These are phyloP conservation scores for Lactarius tabidus DNA, from an alignment of 768 basidiomycete genomes.

Conservation along the genomic window DNA sequence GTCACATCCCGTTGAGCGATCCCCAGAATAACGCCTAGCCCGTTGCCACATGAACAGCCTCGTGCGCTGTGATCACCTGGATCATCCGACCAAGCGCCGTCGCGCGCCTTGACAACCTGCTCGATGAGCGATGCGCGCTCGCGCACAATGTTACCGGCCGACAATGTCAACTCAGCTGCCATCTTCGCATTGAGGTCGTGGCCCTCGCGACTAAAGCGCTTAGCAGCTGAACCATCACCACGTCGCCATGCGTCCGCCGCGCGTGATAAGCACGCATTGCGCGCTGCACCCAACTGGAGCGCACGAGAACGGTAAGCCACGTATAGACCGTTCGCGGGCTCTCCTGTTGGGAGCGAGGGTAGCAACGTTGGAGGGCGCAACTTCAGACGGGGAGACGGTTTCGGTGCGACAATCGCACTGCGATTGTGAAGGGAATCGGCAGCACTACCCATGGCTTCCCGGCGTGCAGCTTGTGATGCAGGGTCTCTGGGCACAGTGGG, in stretches of 20 bases:
- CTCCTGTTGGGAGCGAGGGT: slow-evolving; percentile 86
- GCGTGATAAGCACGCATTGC: slow-evolving; percentile 90
- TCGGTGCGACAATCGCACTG: slow-evolving; percentile 69
- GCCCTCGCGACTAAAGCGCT: slow-evolving; percentile 90
- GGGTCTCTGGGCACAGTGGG: slow-evolving; percentile 31
- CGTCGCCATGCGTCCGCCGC: slow-evolving; percentile 96
- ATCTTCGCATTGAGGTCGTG: slow-evolving; percentile 92
- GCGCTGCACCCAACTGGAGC: slow-evolving; percentile 86
- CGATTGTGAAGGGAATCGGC: slow-evolving; percentile 62
- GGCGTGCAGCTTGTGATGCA: slow-evolving; percentile 45
- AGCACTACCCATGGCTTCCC: slow-evolving; percentile 55
- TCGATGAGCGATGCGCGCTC: slow-evolving; percentile 77
- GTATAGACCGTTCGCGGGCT: slow-evolving; percentile 74
- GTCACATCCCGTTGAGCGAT: slow-evolving; percentile 55
- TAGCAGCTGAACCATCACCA: slow-evolving; percentile 94
- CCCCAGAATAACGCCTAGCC: slow-evolving; percentile 85
- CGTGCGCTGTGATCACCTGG: slow-evolving; percentile 68
- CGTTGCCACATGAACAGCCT: slow-evolving; percentile 74
- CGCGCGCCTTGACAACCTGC: slow-evolving; percentile 67
- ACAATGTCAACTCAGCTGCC: slow-evolving; percentile 77
- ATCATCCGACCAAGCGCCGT: slow-evolving; percentile 79
- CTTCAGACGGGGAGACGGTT: slow-evolving; percentile 80
- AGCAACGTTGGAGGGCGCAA: slow-evolving; percentile 78
- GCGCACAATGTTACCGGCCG: slow-evolving; percentile 78
- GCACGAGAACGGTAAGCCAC: slow-evolving; percentile 86